Evolutionary conservation across 179 eudicot species (phyloP), one percentile per base, ranked within the genome.

Genomic region (Camellia oleifera): DNA sequence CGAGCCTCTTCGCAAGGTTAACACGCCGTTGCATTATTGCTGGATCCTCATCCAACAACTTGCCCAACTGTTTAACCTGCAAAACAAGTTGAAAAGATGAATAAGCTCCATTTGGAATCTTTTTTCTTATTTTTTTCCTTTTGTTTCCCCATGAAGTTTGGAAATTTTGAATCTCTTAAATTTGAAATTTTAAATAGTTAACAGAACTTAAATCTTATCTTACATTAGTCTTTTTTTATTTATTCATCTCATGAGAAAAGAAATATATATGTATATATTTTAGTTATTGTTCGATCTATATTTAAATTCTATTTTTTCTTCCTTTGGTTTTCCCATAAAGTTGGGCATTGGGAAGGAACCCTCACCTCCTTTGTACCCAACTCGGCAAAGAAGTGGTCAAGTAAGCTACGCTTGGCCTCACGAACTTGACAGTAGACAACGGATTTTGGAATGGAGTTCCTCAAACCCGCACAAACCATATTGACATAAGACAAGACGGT

Each of bases 371-470:
- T 95, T 77, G 82, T 84, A 78, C 98, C 98, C 77, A 95, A 81
- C 42, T 92, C 95, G 0, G 97, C 83, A 75, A 92, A 93, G 90
- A 95, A 95, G 86, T 87, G 90, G 80, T 93, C 97, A 5, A 95
- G 97, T 73, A 95, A 86, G 85, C 94, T 85, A 75, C 97, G 90
- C 74, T 95, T 95, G 72, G 98, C 97, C 84, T 95, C 98, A 50
- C 97, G 97, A 70, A 95, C 98, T 91, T 95, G 98, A 81, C 98
- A 93, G 82, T 93, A 95, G 52, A 95, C 97, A 52, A 95, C 81
- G 32, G 97, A 93, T 81, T 95, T 95, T 2, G 98, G 98, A 74
- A 95, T 93, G 61, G 97, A 92, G 82, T 93, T 87, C 82, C 98
- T 88, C 78, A 95, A 79, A 48, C 89, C 81, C 26, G 81, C 97